These are phyloP conservation scores for Spathaspora girioi DNA, from an alignment of 805 yeast genomes.

Conservation along the genomic window DNA sequence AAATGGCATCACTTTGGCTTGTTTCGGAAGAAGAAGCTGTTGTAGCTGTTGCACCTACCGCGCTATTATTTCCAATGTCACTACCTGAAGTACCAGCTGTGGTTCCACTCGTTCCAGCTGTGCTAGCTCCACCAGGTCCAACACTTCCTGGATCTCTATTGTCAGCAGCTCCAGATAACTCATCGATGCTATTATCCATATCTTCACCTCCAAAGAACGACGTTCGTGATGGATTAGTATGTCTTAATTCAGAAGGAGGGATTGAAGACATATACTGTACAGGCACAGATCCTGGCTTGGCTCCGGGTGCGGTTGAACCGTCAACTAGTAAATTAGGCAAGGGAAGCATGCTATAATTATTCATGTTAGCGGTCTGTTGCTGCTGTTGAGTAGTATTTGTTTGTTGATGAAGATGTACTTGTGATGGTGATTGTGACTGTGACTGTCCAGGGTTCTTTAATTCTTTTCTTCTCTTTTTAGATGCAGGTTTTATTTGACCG, in stretches of 20 bases:
- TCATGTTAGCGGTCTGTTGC: slow-evolving; percentile 11
- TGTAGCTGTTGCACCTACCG: not conserved
- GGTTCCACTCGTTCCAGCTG: not conserved
- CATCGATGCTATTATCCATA: slow-evolving; percentile 9
- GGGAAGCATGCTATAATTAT: slow-evolving; percentile 10
- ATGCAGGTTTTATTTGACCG: not conserved
- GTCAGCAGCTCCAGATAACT: not conserved
- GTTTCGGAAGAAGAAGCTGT: not conserved
- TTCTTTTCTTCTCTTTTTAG: slow-evolving; percentile 7
- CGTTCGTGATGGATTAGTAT: slow-evolving; percentile 1
- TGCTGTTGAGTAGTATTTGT: slow-evolving; percentile 6
- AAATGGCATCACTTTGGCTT: not conserved
- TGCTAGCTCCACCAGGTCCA: not conserved
- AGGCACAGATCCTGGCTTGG: not conserved
- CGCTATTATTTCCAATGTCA: not conserved
- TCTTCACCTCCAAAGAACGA: slow-evolving; percentile 10
- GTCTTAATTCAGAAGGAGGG: slow-evolving; percentile 7
- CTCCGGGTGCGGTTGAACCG: not conserved
- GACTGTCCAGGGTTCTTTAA: not conserved
- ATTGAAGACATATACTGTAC: slow-evolving; percentile 6
- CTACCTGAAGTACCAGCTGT: not conserved
- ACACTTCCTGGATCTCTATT: not conserved
- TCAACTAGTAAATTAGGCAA: slow-evolving; percentile 11
- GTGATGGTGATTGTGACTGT: not conserved
- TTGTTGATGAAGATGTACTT: slow-evolving; percentile 7